These are phyloP conservation scores for Trapa bicornis DNA, from an alignment of 345 rosid species.

Conservation along the genomic window DNA sequence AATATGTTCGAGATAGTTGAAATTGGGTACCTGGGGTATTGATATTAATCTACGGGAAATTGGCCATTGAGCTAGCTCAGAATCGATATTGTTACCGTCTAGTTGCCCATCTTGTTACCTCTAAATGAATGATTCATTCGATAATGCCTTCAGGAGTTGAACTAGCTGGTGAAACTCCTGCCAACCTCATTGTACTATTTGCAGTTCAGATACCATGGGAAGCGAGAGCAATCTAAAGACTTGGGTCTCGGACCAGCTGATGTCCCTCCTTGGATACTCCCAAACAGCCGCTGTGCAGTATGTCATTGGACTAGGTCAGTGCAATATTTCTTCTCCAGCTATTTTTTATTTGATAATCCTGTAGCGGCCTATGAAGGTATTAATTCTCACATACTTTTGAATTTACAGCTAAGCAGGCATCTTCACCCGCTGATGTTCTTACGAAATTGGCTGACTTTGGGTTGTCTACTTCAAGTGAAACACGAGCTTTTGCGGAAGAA, in stretches of 20 bases:
- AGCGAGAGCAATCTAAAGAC: slow-evolving; percentile 42
- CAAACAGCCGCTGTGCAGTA: slow-evolving; percentile 60
- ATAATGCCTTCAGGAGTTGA: no score
- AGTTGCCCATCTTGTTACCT: no score
- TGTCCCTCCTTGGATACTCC: slow-evolving; percentile 64
- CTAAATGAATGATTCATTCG: no score
- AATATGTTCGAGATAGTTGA: no score
- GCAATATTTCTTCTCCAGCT: background rate
- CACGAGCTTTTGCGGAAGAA: slow-evolving; percentile 11
- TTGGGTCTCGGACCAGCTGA: slow-evolving; percentile 81
- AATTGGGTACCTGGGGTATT: no score
- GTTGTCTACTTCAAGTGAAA: slow-evolving; percentile 13
- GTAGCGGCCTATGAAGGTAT: background rate
- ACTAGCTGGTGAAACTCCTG: no score
- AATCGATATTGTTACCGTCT: no score
- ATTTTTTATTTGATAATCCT: background rate
- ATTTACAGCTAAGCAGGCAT: slow-evolving; percentile 53
- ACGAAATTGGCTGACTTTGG: slow-evolving; percentile 40
- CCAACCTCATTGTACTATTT: background rate
- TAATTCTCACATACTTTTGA: background rate
- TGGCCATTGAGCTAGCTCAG: no score
- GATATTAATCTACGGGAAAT: no score
- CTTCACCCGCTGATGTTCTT: slow-evolving; percentile 45
- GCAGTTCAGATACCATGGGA: slow-evolving; percentile 27
- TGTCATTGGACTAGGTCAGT: slow-evolving; percentile 53